phyloP scores from a whole-genome alignment of 257 asterid genomes.

The Solanum sitiens region DNA sequence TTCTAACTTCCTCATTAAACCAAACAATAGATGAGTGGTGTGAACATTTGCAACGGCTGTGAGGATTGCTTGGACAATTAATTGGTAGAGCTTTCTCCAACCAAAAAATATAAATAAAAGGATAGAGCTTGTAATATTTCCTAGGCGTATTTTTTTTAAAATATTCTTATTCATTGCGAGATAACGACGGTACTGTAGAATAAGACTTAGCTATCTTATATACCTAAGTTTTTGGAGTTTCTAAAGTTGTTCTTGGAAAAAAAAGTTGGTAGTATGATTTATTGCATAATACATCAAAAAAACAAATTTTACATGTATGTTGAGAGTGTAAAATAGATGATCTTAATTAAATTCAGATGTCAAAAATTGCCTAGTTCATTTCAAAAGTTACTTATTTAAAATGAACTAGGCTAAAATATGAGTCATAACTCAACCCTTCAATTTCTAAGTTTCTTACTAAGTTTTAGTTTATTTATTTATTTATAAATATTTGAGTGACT shows the following conservation, averaged over 20 bases:
- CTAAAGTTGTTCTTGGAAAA: not conserved
- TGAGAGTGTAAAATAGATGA: not conserved
- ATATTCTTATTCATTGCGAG: not conserved
- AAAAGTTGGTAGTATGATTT: not conserved
- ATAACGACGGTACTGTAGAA: not conserved
- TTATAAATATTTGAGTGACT: not conserved
- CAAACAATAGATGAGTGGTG: not conserved
- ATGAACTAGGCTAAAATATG: too few relatives aligned
- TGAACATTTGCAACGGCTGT: not conserved
- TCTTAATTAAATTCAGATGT: rapidly evolving
- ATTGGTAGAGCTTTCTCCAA: not conserved
- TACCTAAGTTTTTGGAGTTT: not conserved
- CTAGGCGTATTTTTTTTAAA: not conserved
- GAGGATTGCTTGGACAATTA: not conserved
- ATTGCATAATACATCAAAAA: not conserved
- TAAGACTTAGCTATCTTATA: not conserved
- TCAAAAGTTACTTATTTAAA: too few relatives aligned
- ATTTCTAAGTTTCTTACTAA: too few relatives aligned
- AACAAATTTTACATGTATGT: too few relatives aligned
- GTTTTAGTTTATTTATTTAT: too few relatives aligned
- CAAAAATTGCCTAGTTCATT: too few relatives aligned
- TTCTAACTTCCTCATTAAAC: not conserved
- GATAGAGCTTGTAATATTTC: not conserved
- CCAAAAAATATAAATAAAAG: too few relatives aligned
- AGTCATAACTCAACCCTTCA: too few relatives aligned